Evolutionary conservation across 805 yeast species (phyloP).

Genomic region (Torulaspora franciscae): DNA sequence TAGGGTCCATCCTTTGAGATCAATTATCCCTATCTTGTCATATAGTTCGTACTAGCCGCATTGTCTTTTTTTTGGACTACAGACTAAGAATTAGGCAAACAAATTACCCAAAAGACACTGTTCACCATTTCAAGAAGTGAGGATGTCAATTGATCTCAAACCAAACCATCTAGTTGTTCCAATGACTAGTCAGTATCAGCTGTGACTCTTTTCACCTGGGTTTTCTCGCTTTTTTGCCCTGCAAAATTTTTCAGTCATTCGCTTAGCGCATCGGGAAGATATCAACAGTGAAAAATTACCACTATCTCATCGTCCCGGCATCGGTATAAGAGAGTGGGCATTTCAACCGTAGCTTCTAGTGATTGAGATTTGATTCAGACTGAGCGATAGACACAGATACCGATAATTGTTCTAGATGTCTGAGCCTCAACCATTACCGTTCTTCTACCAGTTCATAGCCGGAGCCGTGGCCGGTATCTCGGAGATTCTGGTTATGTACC

Average conservation of each 20-base stretch:
- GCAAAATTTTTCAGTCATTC: slow-evolving; percentile 7
- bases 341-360: too few relatives aligned
- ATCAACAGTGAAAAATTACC: background rate
- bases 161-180: background rate
- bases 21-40: too few relatives aligned
- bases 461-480: slow-evolving; percentile 98
- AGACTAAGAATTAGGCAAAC: too few relatives aligned
- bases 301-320: background rate
- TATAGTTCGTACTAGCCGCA: too few relatives aligned
- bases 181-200: background rate
- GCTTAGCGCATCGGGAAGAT: slow-evolving; percentile 4
- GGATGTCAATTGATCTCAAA: background rate
- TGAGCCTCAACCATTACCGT: slow-evolving; percentile 59
- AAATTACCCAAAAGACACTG: too few relatives aligned
- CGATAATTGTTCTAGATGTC: slow-evolving; percentile 9
- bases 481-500: slow-evolving; percentile 92
- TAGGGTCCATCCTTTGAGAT: too few relatives aligned
- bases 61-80: too few relatives aligned
- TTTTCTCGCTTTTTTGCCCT: slow-evolving; percentile 1
- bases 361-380: background rate
- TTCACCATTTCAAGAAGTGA: too few relatives aligned
- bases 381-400: background rate
- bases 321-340: too few relatives aligned
- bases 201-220: background rate
- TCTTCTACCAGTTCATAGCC: slow-evolving; percentile 80